Evolutionary conservation across 495 filamentous ascomycete genomes (phyloP).

Genomic region (Clohesyomyces aquaticus): DNA sequence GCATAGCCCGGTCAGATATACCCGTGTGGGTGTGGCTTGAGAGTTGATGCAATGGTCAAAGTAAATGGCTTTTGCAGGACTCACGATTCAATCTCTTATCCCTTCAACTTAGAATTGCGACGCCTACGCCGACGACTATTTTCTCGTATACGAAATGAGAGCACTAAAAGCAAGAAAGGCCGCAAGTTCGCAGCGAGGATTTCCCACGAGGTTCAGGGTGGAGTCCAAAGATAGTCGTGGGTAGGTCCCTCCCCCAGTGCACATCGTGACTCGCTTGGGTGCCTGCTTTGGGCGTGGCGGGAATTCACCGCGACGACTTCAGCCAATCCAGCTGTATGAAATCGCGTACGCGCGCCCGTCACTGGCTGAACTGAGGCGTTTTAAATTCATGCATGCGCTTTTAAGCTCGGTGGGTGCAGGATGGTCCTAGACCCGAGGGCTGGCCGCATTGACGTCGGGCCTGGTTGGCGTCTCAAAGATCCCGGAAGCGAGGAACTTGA

Average conservation of each 20-base stretch:
- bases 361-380: background rate
- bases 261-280: conserved; percentile 15
- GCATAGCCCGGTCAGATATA: background rate
- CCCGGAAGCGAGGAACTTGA: conserved; percentile 37
- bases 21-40: background rate
- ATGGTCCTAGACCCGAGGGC: conserved; percentile 8
- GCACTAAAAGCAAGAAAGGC: background rate
- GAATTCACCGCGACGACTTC: background rate
- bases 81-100: background rate
- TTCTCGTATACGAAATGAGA: background rate
- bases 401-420: conserved; percentile 11
- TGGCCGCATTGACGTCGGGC: conserved; percentile 26
- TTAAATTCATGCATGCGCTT: conserved; percentile 20
- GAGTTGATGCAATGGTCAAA: background rate
- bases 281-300: background rate
- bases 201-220: background rate
- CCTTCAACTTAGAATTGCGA: background rate
- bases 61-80: background rate
- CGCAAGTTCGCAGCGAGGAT: background rate
- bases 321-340: background rate
- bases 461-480: conserved; percentile 31
- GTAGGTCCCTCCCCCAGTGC: background rate
- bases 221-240: background rate
- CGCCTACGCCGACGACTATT: background rate
- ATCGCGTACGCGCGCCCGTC: background rate